phyloP scores from a whole-genome alignment of 495 filamentous ascomycete genomes.

The Sordaria brevicollis region DNA sequence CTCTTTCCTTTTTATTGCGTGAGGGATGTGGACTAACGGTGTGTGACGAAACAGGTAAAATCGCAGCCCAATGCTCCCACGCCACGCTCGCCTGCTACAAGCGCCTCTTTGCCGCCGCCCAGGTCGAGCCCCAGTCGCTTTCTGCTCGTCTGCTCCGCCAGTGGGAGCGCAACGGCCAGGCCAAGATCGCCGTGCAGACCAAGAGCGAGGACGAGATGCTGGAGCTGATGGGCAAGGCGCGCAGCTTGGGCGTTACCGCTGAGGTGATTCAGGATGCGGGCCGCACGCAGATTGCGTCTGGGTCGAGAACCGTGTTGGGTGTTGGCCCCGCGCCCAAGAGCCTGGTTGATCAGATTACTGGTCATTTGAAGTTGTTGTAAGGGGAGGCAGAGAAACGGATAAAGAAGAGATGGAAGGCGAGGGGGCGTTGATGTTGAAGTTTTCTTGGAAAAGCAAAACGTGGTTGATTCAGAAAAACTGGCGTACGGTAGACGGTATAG shows the following conservation, averaged over 20 bases:
- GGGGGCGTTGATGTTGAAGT: background rate
- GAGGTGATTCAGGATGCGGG: conserved; percentile 91
- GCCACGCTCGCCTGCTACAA: conserved; percentile 97
- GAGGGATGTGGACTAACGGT: background rate
- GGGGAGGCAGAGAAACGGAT: background rate
- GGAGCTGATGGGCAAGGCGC: conserved; percentile 63
- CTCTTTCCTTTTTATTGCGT: background rate
- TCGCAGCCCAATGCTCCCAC: conserved; percentile 92
- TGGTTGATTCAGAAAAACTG: background rate
- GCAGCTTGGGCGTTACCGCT: conserved; percentile 75
- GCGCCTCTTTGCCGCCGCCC: conserved; percentile 48
- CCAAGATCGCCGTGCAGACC: conserved; percentile 83
- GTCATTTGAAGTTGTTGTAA: conserved; percentile 77
- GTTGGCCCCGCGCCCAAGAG: conserved; percentile 82
- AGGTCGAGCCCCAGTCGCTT: conserved; percentile 34
- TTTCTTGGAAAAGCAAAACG: background rate
- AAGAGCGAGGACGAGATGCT: conserved; percentile 78
- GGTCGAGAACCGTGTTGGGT: conserved; percentile 83
- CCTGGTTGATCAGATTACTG: conserved; percentile 77
- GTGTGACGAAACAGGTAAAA: conserved; percentile 59
- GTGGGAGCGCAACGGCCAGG: conserved; percentile 80
- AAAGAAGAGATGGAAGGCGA: background rate
- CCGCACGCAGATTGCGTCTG: conserved; percentile 89
- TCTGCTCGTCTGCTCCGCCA: conserved; percentile 56
- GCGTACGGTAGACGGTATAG: background rate